Evolutionary conservation across 2,329 filamentous ascomycete species (phyloP).

Genomic region (Teratosphaeria destructans): DNA sequence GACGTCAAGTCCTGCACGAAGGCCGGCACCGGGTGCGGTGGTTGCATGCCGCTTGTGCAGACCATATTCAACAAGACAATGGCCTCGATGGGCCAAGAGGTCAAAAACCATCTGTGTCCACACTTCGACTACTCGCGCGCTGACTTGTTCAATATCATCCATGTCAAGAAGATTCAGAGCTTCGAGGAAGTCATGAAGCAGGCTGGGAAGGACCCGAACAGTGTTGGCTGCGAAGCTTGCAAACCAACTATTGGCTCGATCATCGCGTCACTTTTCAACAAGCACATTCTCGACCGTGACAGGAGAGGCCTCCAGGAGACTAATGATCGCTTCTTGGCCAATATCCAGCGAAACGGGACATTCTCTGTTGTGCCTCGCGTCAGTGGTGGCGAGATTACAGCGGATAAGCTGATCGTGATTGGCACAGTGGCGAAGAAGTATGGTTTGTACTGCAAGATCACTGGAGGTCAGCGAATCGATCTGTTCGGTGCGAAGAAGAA

Average conservation of each 20-base stretch:
- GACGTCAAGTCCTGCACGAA: conserved; percentile 86
- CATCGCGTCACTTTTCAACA: conserved; percentile 71
- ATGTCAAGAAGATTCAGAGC: conserved; percentile 64
- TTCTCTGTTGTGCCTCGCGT: conserved; percentile 82
- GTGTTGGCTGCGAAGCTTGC: conserved; percentile 77
- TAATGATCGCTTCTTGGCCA: conserved; percentile 78
- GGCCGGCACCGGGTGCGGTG: conserved; percentile 80
- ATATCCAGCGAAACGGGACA: conserved; percentile 85
- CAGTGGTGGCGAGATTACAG: conserved; percentile 75
- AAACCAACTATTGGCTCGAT: conserved; percentile 77
- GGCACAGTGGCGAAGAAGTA: conserved; percentile 78
- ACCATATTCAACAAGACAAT: conserved; percentile 86
- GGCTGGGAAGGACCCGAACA: conserved; percentile 59
- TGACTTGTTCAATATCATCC: conserved; percentile 83
- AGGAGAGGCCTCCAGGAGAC: conserved; percentile 75
- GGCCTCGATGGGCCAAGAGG: conserved; percentile 73
- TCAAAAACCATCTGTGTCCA: conserved; percentile 75
- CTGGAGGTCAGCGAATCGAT: conserved; percentile 82
- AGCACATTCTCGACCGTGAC: conserved; percentile 63
- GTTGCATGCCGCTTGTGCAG: conserved; percentile 79
- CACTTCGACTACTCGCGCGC: conserved; percentile 77
- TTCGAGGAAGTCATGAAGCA: conserved; percentile 69
- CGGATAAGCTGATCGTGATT: conserved; percentile 74
- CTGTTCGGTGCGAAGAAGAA: conserved; percentile 88
- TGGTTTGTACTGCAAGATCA: conserved; percentile 81